Conservation (phyloP, 345 rosid species). For the Kandelia obovata region DNA sequence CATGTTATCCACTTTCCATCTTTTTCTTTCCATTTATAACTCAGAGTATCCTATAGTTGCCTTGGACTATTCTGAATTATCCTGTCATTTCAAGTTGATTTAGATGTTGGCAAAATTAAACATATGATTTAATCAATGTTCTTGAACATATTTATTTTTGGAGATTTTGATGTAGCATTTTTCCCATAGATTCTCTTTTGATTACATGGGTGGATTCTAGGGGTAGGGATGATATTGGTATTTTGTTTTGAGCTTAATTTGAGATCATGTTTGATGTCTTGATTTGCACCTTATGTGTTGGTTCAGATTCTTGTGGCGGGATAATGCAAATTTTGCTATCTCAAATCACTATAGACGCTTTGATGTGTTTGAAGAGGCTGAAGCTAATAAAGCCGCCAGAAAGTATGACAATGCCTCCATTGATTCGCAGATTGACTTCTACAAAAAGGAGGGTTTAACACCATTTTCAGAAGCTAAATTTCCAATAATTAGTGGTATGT, state of each 20-base stretch:
- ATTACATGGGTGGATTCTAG: neutral
- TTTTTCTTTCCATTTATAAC: neutral
- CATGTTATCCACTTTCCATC: too few species aligned
- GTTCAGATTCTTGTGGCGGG: constrained; percentile 74
- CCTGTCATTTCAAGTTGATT: neutral
- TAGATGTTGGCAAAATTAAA: neutral
- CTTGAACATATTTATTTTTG: neutral
- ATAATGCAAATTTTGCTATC: constrained; percentile 71
- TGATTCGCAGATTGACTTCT: constrained; percentile 74
- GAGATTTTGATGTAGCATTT: neutral
- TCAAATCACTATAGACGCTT: constrained; percentile 81
- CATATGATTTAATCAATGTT: neutral
- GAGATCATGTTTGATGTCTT: neutral
- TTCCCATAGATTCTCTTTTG: neutral
- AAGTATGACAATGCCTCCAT: constrained; percentile 76
- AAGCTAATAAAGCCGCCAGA: constrained; percentile 86
- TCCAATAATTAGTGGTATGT: constrained; percentile 83
- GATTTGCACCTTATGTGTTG: neutral
- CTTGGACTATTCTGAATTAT: neutral
- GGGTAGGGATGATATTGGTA: neutral
- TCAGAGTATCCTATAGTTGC: neutral
- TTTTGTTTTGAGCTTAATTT: neutral
- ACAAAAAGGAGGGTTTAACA: constrained; percentile 71
- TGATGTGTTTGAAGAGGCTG: constrained; percentile 85
- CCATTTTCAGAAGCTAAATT: constrained; percentile 73